phyloP scores from a whole-genome alignment of 257 asterid species.

The Gentiana straminea region DNA sequence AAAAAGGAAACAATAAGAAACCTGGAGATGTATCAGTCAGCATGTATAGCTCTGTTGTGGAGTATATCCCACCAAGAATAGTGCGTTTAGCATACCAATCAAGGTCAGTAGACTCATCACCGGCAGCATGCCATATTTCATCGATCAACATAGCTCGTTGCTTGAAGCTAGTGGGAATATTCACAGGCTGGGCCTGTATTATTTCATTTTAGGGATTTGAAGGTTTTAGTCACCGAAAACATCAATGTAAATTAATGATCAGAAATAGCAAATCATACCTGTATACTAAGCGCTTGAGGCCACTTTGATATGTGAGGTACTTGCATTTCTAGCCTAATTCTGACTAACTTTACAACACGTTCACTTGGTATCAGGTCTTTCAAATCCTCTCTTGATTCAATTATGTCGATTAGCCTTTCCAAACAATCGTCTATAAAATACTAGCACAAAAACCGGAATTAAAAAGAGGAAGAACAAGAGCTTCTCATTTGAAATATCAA shows the following conservation, averaged over 20 bases:
- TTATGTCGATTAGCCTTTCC: conserved; percentile 58
- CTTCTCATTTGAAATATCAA: too few relatives aligned
- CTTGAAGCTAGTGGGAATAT: conserved; percentile 74
- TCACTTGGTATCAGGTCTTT: conserved; percentile 59
- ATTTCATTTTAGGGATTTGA: neutral
- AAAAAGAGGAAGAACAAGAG: neutral
- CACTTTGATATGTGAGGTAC: conserved; percentile 89
- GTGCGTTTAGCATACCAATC: conserved; percentile 88
- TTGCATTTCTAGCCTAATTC: conserved; percentile 86
- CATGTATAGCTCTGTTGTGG: conserved; percentile 81
- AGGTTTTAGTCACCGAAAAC: neutral
- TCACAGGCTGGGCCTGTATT: conserved; percentile 68
- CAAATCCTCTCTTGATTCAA: conserved; percentile 55
- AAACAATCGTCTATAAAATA: conserved; percentile 95
- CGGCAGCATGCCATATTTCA: conserved; percentile 92
- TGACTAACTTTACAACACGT: conserved; percentile 61
- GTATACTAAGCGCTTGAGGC: conserved; percentile 96
- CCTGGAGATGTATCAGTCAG: conserved; percentile 89
- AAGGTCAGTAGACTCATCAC: conserved; percentile 52
- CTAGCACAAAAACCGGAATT: conserved; percentile 25
- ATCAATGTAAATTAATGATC: neutral
- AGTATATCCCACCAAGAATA: conserved; percentile 82
- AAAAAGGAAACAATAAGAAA: neutral
- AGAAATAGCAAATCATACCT: conserved; percentile 29
- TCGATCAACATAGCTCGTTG: conserved; percentile 90